Evolutionary conservation across 345 rosid species (phyloP).

Genomic region (Pistacia integerrima): DNA sequence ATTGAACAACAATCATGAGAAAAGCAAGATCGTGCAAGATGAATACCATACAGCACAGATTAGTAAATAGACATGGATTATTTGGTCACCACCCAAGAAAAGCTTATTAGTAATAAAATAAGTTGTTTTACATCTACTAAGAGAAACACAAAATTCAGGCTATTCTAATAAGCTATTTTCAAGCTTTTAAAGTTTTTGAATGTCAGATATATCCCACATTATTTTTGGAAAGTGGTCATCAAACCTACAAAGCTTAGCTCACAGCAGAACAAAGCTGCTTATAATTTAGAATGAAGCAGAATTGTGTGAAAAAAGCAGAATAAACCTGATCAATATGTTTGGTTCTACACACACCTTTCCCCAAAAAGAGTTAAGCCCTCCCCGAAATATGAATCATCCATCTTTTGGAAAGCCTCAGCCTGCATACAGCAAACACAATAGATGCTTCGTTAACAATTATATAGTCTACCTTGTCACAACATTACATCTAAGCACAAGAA

Average conservation of each 20-base stretch:
- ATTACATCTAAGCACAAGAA: background rate
- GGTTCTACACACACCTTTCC: slow-evolving; percentile 51
- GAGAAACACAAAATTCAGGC: no score
- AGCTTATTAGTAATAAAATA: background rate
- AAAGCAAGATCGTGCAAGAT: background rate
- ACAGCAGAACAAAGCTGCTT: background rate
- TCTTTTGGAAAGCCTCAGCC: slow-evolving; percentile 60
- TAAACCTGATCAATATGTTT: background rate
- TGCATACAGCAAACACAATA: slow-evolving; percentile 25
- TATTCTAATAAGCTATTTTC: no score
- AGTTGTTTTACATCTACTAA: no score
- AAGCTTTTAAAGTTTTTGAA: background rate
- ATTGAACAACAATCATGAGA: background rate
- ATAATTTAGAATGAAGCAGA: background rate
- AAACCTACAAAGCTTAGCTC: background rate
- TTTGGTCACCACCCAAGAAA: no score
- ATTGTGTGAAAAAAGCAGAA: background rate
- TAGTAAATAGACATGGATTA: no score
- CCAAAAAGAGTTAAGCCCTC: slow-evolving; percentile 92
- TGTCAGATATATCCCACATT: no score
- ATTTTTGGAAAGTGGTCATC: background rate
- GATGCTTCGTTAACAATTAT: background rate
- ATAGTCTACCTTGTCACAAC: background rate
- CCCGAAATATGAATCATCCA: slow-evolving; percentile 68
- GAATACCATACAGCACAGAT: no score